phyloP scores from a whole-genome alignment of 2,329 filamentous ascomycete genomes.

The Aspergillus fijiensis region DNA sequence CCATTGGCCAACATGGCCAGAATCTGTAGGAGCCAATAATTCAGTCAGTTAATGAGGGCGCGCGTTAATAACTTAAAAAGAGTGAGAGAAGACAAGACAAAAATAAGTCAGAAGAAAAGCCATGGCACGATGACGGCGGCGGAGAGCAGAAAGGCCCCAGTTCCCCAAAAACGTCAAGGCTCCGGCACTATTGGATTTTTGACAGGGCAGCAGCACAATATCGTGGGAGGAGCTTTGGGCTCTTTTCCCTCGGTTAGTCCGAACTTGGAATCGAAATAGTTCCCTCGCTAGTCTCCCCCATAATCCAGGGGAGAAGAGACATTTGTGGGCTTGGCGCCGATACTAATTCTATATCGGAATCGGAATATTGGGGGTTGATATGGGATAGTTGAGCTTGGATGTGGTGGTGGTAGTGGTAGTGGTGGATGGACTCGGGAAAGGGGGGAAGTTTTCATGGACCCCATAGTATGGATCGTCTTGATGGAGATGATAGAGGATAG shows the following conservation, averaged over 20 bases:
- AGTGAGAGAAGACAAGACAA: too few species aligned
- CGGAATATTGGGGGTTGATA: too few species aligned
- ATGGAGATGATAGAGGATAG: too few species aligned
- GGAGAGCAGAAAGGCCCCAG: conserved; percentile 13
- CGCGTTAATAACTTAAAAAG: too few species aligned
- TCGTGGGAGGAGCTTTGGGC: background rate
- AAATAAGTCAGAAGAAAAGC: background rate
- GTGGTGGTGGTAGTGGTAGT: too few species aligned
- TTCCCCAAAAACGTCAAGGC: conserved; percentile 16
- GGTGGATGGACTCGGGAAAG: background rate
- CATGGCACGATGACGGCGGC: conserved; percentile 13
- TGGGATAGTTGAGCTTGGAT: too few species aligned
- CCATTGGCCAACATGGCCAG: background rate
- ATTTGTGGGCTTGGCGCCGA: background rate
- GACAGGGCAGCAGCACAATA: conserved; percentile 14
- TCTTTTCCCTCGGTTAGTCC: background rate
- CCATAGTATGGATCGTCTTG: too few species aligned
- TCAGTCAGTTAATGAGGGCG: too few species aligned
- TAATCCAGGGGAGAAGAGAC: background rate
- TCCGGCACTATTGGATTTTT: conserved; percentile 25
- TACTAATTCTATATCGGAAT: background rate
- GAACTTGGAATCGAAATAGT: background rate
- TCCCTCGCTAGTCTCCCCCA: background rate
- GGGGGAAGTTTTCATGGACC: background rate
- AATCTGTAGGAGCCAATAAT: too few species aligned